Evolutionary conservation across 371 early-diverging fungal species (phyloP), one percentile per base, ranked within the genome.

Genomic region (Smittium mucronatum): DNA sequence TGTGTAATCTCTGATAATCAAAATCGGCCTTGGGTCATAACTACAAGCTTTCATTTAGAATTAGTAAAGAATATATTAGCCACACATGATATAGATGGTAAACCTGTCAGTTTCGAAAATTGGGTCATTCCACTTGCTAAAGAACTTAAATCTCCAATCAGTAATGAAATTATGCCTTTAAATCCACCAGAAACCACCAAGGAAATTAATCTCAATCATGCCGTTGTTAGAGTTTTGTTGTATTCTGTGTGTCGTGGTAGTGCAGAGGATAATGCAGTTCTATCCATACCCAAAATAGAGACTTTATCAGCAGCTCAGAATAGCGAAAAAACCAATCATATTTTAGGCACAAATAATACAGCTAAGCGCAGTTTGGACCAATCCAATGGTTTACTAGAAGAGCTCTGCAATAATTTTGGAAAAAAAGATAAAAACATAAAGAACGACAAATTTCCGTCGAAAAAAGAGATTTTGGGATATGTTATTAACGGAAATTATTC

Each of bases 401-500:
- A n/a, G n/a, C n/a, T n/a, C n/a, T n/a, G n/a, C n/a, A n/a, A n/a
- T n/a, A n/a, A n/a, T n/a, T n/a, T n/a, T n/a, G n/a, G n/a, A n/a
- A n/a, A n/a, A n/a, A n/a, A n/a, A n/a, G n/a, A 32, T 8, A 65
- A 65, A n/a, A 2, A 26, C 65, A 65, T 5, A 2, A 2, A 31
- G 17, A 33, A 21, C n/a, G n/a, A n/a, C 34, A 34, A 32, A 34
- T 65, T 65, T 33, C 65, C 65, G 26, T 0, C 57, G 21, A 36
- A 63, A 33, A 34, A n/a, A 32, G 72, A 67, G 35, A 33, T 29
- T 0, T 70, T 85, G 30, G 86, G 86, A 15, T 83, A 80, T 68
- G 73, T 85, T 32, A 82, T 81, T 34, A 75, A 77, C 1, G 84
- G 84, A 11, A 75, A 78, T 11, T 84, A 78, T 65, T 81, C 84